phyloP scores from a whole-genome alignment of 305 asterid species.

The Solanum hybrid region DNA sequence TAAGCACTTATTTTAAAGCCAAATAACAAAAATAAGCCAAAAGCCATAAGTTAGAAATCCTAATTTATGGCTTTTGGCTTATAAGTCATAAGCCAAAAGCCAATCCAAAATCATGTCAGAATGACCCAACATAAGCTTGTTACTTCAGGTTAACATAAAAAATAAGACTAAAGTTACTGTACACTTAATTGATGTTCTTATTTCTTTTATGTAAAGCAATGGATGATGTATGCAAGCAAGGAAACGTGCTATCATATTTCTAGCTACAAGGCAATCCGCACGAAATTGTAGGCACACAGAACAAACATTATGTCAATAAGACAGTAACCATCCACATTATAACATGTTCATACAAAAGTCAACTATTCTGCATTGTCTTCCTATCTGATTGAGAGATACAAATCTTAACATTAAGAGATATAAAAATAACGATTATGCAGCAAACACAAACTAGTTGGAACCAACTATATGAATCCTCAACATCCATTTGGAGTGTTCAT shows the following conservation, averaged over 20 bases:
- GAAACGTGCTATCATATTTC: not conserved
- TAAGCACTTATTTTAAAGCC: no score
- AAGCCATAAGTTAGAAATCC: no score
- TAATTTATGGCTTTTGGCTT: no score
- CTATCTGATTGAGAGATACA: not conserved
- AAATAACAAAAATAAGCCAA: no score
- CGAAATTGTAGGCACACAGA: not conserved
- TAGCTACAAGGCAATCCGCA: not conserved
- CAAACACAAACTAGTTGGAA: not conserved
- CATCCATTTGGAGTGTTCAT: not conserved
- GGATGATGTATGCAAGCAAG: not conserved
- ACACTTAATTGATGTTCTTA: not conserved
- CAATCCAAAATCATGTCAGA: not conserved
- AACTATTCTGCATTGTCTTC: not conserved
- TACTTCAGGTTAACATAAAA: not conserved
- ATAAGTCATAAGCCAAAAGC: no score
- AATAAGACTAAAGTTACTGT: not conserved
- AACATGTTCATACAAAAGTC: not conserved
- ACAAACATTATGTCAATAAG: not conserved
- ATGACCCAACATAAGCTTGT: not conserved
- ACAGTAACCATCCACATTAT: not conserved
- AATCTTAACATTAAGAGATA: not conserved
- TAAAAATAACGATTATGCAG: not conserved
- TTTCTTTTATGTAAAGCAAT: not conserved
- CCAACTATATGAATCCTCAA: not conserved